phyloP scores from a whole-genome alignment of 371 early-diverging fungal species.

The Mortierella sp. region DNA sequence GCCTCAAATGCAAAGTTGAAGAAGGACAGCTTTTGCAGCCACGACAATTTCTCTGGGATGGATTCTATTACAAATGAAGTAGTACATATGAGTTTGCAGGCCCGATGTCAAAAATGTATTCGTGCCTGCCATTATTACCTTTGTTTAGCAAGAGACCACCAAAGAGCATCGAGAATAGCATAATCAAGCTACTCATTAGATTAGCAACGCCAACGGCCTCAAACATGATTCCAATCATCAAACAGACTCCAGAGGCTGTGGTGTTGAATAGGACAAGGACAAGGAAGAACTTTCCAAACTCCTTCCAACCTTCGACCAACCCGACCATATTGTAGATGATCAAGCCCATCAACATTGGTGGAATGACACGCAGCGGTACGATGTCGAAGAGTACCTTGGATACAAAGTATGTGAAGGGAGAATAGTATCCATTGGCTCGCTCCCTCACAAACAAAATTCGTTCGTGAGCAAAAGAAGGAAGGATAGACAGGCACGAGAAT shows the following conservation, averaged over 20 bases:
- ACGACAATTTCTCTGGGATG: constrained; percentile 67
- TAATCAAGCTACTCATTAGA: constrained; percentile 80
- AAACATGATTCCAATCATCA: constrained; percentile 83
- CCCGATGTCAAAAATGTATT: too few relatives aligned
- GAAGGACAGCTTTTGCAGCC: constrained; percentile 72
- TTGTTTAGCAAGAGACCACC: constrained; percentile 92
- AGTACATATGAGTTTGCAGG: too few relatives aligned
- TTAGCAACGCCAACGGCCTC: constrained; percentile 85
- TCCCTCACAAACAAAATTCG: constrained; percentile 86
- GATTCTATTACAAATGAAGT: not conserved
- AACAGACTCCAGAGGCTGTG: constrained; percentile 83
- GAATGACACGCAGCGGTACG: constrained; percentile 84
- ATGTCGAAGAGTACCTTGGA: constrained; percentile 88
- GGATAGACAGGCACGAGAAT: constrained; percentile 81
- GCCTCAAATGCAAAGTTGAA: constrained; percentile 74
- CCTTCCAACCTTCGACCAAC: constrained; percentile 70
- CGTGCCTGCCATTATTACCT: constrained; percentile 31
- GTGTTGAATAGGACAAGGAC: constrained; percentile 90
- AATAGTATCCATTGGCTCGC: constrained; percentile 89
- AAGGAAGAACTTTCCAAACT: constrained; percentile 87
- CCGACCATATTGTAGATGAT: constrained; percentile 93
- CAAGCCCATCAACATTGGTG: constrained; percentile 86
- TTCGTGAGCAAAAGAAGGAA: constrained; percentile 81
- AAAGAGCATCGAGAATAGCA: constrained; percentile 93
- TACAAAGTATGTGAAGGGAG: constrained; percentile 80